Percentiles rank a stretch among this genome's conserved stretches.
Conservation (phyloP, 192 early-diverging fungal genomes). For the Podila clonocystis region DNA sequence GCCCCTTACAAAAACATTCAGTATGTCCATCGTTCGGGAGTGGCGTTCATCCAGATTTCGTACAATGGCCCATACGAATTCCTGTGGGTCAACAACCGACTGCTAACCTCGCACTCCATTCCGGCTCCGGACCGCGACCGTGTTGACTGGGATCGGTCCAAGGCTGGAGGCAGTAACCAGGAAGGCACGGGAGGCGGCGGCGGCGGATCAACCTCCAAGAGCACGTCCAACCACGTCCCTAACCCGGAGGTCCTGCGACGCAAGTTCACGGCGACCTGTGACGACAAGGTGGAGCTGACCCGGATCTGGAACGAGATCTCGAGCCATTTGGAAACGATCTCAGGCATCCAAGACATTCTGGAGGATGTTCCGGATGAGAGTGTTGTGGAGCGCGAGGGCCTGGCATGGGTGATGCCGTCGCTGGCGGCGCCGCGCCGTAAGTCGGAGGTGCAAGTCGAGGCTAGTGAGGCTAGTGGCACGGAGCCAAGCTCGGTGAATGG, state of each 20-base stretch:
- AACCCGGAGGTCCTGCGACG: slow-evolving; percentile 68
- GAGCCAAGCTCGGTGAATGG: not conserved
- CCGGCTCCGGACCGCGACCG: slow-evolving; percentile 51
- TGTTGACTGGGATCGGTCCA: slow-evolving; percentile 47
- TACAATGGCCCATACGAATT: slow-evolving; percentile 70
- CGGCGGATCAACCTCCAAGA: slow-evolving; percentile 33
- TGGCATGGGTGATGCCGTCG: slow-evolving; percentile 32
- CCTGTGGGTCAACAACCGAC: slow-evolving; percentile 89
- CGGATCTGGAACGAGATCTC: slow-evolving; percentile 71
- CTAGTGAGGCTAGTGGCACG: too few relatives aligned
- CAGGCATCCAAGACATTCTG: slow-evolving; percentile 47
- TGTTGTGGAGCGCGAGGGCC: slow-evolving; percentile 30
- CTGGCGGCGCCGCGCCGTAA: slow-evolving; percentile 34
- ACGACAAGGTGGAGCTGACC: slow-evolving; percentile 62
- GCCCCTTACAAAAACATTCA: slow-evolving; percentile 84
- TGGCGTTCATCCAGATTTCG: slow-evolving; percentile 92
- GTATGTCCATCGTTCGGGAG: slow-evolving; percentile 89
- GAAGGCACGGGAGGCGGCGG: slow-evolving; percentile 18
- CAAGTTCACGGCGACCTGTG: slow-evolving; percentile 71
- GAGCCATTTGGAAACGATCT: slow-evolving; percentile 37
- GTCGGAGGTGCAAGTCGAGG: slow-evolving; percentile 17
- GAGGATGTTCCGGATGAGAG: slow-evolving; percentile 48
- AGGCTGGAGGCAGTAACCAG: slow-evolving; percentile 13
- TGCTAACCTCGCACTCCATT: slow-evolving; percentile 69
- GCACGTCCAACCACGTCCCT: slow-evolving; percentile 28